A percentile compares a stretch with the other conserved stretches of the same genome.
Conservation (phyloP, 306 rosid species). For the Rosa persica region DNA sequence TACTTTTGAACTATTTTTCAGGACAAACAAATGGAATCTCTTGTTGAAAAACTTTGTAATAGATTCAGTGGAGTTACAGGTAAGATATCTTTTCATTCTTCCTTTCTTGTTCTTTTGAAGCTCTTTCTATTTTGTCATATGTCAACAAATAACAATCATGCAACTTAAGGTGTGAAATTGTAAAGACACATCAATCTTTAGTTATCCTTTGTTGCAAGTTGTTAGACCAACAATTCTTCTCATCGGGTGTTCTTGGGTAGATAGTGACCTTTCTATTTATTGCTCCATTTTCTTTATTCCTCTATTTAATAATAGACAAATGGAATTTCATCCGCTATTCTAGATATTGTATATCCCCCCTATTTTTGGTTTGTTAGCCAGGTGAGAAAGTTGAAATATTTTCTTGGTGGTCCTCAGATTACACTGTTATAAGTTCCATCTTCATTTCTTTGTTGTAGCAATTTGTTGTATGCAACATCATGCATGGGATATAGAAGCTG, state of each 20-base stretch:
- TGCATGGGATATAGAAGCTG: neutral
- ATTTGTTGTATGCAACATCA: neutral
- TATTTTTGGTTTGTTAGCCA: neutral
- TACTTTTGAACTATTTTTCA: slow-evolving; percentile 37
- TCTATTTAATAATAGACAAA: neutral
- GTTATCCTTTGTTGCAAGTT: neutral
- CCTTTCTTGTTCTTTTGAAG: neutral
- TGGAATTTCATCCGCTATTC: neutral
- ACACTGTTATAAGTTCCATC: neutral
- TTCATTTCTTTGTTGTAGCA: neutral
- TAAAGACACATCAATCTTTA: neutral
- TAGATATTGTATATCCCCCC: neutral
- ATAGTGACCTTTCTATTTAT: neutral
- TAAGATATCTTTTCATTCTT: slow-evolving; percentile 23
- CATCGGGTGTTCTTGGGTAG: neutral
- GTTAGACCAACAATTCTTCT: neutral
- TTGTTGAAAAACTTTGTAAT: slow-evolving; percentile 93
- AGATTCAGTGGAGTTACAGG: slow-evolving; percentile 91
- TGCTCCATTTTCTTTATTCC: neutral
- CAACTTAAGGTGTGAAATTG: neutral
- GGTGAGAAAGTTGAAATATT: neutral
- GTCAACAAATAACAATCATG: neutral
- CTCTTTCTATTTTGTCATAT: neutral
- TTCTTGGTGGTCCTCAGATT: neutral
- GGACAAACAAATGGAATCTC: slow-evolving; percentile 97